A percentile compares a stretch with the other conserved stretches of the same genome.
Conservation (phyloP, 768 basidiomycete species). For the Amanita thiersii region DNA sequence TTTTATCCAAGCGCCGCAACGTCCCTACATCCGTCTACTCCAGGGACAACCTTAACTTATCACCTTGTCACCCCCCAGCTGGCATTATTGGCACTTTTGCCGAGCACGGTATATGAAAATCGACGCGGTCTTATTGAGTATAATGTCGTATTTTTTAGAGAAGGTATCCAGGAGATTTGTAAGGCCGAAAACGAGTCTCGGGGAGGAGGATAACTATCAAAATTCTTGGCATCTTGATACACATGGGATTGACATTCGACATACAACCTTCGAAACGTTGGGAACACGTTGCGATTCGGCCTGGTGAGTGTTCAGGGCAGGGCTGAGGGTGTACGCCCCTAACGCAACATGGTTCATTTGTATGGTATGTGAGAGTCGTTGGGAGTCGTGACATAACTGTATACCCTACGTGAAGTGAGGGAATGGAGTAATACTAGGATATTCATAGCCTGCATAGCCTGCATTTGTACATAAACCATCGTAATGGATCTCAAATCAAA, state of each 20-base stretch:
- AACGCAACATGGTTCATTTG: neutral
- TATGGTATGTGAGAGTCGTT: neutral
- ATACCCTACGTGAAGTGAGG: neutral
- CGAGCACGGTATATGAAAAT: slow-evolving; percentile 64
- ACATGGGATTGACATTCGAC: neutral
- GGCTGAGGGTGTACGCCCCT: neutral
- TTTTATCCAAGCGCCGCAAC: slow-evolving; percentile 69
- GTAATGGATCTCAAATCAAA: neutral
- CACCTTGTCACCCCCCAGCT: slow-evolving; percentile 71
- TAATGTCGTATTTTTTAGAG: slow-evolving; percentile 80
- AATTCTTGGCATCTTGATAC: neutral
- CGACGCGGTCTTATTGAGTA: slow-evolving; percentile 75
- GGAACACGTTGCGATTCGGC: neutral
- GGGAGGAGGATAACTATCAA: slow-evolving; percentile 20
- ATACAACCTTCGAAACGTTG: too few relatives aligned
- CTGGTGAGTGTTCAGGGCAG: neutral
- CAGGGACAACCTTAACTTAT: slow-evolving; percentile 75
- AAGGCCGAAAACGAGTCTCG: slow-evolving; percentile 59
- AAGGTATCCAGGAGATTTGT: slow-evolving; percentile 77
- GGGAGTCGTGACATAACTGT: neutral
- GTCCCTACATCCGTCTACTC: slow-evolving; percentile 46
- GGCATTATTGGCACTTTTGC: slow-evolving; percentile 64
- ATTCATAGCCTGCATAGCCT: too few relatives aligned
- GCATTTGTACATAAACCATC: neutral
- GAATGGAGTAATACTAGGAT: too few relatives aligned